Conservation (phyloP, 306 rosid genomes). For the Aeschynomene evenia region DNA sequence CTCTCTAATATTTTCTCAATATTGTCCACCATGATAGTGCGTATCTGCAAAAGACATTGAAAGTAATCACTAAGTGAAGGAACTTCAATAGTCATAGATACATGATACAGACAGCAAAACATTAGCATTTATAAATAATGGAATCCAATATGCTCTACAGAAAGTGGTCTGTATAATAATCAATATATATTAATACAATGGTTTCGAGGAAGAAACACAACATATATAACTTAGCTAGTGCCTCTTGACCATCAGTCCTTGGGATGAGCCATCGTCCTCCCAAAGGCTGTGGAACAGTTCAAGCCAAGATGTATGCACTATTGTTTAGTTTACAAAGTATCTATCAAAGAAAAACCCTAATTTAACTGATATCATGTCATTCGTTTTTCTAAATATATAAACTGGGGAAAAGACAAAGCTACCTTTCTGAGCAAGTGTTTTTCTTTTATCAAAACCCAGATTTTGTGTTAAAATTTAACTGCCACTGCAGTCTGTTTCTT, state of each 20-base stretch:
- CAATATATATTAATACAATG: background rate
- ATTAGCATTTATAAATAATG: background rate
- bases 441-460: constrained; percentile 2
- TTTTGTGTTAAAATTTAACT: constrained; percentile 13
- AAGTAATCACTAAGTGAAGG: constrained; percentile 23
- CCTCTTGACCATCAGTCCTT: constrained; percentile 4
- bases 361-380: background rate
- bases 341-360: constrained; percentile 4
- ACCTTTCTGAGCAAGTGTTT: background rate
- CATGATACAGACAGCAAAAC: background rate
- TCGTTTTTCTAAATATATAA: constrained; percentile 1
- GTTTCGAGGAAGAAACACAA: constrained; percentile 18
- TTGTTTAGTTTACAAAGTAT: constrained; percentile 15
- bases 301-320: constrained; percentile 11
- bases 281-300: constrained; percentile 4
- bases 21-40: constrained; percentile 93
- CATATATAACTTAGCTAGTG: constrained; percentile 11
- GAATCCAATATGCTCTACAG: constrained; percentile 14
- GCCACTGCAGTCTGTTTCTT: background rate
- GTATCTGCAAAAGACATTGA: constrained; percentile 57
- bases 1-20: constrained; percentile 93
- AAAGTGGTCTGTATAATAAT: constrained; percentile 12
- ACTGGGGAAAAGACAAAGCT: background rate
- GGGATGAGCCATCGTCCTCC: constrained; percentile 23
- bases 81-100: background rate